Conservation (phyloP, 306 rosid genomes). For the Pterocarpus macrocarpus region DNA sequence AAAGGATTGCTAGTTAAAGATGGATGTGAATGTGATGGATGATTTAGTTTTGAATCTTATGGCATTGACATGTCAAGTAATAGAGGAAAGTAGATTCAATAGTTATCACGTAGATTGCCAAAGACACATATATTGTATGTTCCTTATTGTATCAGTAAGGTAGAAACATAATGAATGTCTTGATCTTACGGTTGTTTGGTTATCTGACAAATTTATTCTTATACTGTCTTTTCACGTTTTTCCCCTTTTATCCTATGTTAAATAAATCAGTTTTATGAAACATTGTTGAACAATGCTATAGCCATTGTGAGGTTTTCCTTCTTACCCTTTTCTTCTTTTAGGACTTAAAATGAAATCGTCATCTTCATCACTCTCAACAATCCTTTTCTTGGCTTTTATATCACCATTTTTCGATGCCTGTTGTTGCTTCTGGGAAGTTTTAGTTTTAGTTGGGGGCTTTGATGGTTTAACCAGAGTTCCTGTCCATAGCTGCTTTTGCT, state of each 20-base stretch:
- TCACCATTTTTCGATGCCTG: conserved; percentile 71
- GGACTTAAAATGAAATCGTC: conserved; percentile 65
- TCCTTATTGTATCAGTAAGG: conserved; percentile 44
- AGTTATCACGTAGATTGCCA: conserved; percentile 7
- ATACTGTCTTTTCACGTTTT: conserved; percentile 2
- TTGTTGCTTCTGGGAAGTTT: conserved; percentile 71
- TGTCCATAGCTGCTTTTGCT: conserved; percentile 75
- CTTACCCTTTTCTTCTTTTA: conserved; percentile 77
- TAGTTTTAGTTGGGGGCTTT: conserved; percentile 63
- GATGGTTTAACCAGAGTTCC: conserved; percentile 80
- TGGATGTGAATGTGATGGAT: background rate
- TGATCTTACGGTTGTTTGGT: conserved; percentile 52
- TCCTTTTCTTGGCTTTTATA: conserved; percentile 69
- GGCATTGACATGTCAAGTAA: background rate
- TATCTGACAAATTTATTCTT: conserved; percentile 38
- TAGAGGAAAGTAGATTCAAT: conserved; percentile 9
- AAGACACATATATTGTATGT: conserved; percentile 24
- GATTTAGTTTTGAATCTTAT: background rate
- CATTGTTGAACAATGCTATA: conserved; percentile 34
- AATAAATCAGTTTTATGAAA: conserved; percentile 31
- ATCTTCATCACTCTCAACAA: conserved; percentile 20
- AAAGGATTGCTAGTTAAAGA: background rate
- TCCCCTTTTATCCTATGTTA: background rate
- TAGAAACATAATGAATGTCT: conserved; percentile 58
- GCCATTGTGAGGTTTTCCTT: conserved; percentile 29